Base-by-base conservation (phyloP, 2,329 filamentous ascomycete species). In the Phialophora verrucosa region DNA sequence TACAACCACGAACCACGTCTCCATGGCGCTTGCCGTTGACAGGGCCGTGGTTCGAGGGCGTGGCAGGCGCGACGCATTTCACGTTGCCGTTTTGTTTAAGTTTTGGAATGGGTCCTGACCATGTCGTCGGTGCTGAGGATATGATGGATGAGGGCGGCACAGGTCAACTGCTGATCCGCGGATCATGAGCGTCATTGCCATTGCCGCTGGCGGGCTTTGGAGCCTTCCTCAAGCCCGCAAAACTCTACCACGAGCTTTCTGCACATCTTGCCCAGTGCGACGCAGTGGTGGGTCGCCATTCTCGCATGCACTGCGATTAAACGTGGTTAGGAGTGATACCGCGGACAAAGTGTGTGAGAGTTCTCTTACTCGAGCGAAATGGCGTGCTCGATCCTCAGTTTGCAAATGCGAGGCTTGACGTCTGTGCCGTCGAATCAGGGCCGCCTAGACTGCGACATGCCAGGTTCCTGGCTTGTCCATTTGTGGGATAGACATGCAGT, bases 321-420 rank as follows among this genome's bases (percentile, higher is more conserved):
- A 51, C 20, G 49, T 51, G 49, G 49, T 29, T 51, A 51, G 49
- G n/a, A 12, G 10, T 51, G 23, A 27, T 51, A 29, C 23, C 11
- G 20, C 25, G 11, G 49, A 51, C 49, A 51, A 51, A 51, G 25
- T 29, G 49, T 44, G 14, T 3, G 20, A 14, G 20, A 54, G 27
- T 38, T 31, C 27, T 53, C 20, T 65, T 47, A 65, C 59, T 62
- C 49, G 63, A 65, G 58, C 51, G 56, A 65, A 62, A 65, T 61
- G 59, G 59, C 59, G 59, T 61, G 59, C 59, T 61, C 49, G 23
- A 38, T 44, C 5, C 17, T n/a, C 38, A 44, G n/a, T 20, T 20
- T 23, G 44, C 23, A 29, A 44, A 8, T 51, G 47, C 49, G 17
- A 38, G 20, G n/a, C 44, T 61, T 53, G 59, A 61, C 59, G 49